Evolutionary conservation across 176 grass and related monocot genomes (phyloP).

Genomic region (Bothriochloa decipiens): DNA sequence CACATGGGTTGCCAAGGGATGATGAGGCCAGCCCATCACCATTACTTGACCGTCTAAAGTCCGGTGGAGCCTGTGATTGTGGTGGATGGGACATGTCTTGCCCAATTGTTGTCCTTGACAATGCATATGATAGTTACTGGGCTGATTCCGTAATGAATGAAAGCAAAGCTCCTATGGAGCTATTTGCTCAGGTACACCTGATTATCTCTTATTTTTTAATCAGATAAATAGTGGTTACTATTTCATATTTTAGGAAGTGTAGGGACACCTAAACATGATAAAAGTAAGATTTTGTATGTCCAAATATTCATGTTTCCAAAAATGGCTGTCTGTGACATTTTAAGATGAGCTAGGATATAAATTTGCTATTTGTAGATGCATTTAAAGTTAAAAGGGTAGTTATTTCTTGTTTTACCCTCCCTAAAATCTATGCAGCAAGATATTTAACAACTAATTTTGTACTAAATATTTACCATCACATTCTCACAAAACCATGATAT

Average conservation of each 20-base stretch:
- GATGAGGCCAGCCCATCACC: constrained; percentile 71
- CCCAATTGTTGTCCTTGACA: constrained; percentile 81
- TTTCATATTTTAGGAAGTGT: neutral
- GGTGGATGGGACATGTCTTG: constrained; percentile 99
- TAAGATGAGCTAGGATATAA: neutral
- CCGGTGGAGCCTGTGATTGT: constrained; percentile 86
- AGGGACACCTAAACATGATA: neutral
- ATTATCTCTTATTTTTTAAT: constrained; percentile 19
- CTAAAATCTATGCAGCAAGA: neutral
- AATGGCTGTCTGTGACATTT: constrained; percentile 9
- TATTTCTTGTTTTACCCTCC: neutral
- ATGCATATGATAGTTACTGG: constrained; percentile 60
- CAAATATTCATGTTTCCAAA: neutral
- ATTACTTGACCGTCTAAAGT: constrained; percentile 85
- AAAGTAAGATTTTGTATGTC: neutral
- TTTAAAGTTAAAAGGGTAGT: neutral
- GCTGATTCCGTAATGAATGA: constrained; percentile 52
- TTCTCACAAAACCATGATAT: neutral
- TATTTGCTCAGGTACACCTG: constrained; percentile 75
- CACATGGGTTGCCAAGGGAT: constrained; percentile 72
- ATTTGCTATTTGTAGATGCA: neutral
- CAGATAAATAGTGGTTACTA: neutral
- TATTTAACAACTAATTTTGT: constrained; percentile 3
- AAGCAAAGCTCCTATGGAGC: constrained; percentile 60
- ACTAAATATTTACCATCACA: neutral